These are phyloP conservation scores for Cystobasidium tubakii DNA, from an alignment of 768 basidiomycete genomes.

Conservation along the genomic window DNA sequence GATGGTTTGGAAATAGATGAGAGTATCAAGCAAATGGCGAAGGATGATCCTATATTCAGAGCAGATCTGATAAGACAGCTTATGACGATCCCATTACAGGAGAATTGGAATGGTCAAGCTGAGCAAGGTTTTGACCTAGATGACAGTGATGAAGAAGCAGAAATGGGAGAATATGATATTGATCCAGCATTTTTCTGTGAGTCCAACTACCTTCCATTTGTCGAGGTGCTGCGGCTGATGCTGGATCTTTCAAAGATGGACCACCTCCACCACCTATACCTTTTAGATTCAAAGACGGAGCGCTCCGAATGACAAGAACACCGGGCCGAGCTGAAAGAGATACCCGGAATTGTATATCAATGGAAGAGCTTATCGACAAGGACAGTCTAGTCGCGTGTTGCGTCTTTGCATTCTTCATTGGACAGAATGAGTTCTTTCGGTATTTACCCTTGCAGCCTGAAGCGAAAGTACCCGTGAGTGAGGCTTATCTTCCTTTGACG, in stretches of 20 bases:
- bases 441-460: conserved; percentile 3
- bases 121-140: not conserved
- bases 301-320: conserved; percentile 24
- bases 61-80: conserved; percentile 6
- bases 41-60: not conserved
- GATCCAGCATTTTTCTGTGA: not conserved
- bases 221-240: not conserved
- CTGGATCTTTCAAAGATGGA: not conserved
- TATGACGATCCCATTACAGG: not conserved
- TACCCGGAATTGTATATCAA: conserved; percentile 21
- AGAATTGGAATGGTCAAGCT: not conserved
- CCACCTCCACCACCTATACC: conserved; percentile 4
- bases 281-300: conserved; percentile 20
- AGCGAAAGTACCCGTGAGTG: conserved; percentile 4
- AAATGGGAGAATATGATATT: not conserved
- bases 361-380: conserved; percentile 30
- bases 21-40: not conserved
- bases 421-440: conserved; percentile 10
- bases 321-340: not conserved
- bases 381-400: conserved; percentile 2
- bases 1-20: conserved; percentile 27
- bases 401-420: conserved; percentile 22
- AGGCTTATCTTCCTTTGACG: not conserved
- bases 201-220: not conserved
- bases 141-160: not conserved